Base-by-base conservation (phyloP, 257 asterid genomes). In the Mentha longifolia region DNA sequence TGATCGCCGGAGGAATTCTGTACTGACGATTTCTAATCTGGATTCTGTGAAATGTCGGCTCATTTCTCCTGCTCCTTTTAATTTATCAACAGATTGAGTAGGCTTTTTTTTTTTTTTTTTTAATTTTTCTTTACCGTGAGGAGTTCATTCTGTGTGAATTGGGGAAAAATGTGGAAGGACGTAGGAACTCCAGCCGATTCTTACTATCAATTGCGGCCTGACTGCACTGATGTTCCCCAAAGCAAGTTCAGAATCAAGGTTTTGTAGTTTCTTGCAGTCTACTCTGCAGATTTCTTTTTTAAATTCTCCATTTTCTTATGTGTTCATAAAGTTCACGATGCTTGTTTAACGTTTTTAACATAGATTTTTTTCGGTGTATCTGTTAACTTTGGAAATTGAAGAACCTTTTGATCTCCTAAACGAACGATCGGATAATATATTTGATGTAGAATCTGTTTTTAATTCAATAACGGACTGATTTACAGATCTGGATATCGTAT, bases 211-310 rank as follows among this genome's bases (percentile, higher is more conserved):
- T 90, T 89, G 58, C 88, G 97, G 16, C 84, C 96, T 41, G 97
- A 94, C 73, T 94, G 91, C 72, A 70, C 83, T 5, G 92, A 91
- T 83, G 95, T 89, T 59, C 95, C 97, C 4, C 73, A 86, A 72
- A 87, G 96, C 89, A 94, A 87, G 86, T 94, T 94, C 66, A 84
- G 96, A 74, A 87, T 94, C 89, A 94, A 89, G 99, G 99, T 51
- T 17, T 42, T 59, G 78, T 30, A 31, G 5, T n/a, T 58, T 42
- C 8, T 37, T 54, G 13, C 2, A 46, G 3, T 54, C 41, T 37
- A 56, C 61, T 35, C 22, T 31, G 8, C 60, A 61, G 28, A 60
- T 54, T 30, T 70, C 28, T 10, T 51, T 51, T 73, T 58, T 42
- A 25, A 17, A 8, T 43, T 68, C 14, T 67, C 35, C 39, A 41